Percentiles rank a stretch among this genome's conserved stretches.
Evolutionary conservation across 208 protist genomes (phyloP).

Genomic region (Leishmania tarentolae): DNA sequence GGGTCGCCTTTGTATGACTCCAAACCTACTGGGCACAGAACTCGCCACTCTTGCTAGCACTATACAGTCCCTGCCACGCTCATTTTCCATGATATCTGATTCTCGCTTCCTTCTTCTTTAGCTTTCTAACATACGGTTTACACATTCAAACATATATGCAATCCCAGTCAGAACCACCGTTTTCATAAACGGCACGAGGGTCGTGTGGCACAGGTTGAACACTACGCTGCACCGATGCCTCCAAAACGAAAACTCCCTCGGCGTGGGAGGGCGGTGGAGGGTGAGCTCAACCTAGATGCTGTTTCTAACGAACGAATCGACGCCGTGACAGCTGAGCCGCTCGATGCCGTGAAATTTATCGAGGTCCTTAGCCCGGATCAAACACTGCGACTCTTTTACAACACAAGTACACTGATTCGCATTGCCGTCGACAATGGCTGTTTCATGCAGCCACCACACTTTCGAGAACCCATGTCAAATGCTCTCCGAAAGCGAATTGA

Average conservation of each 20-base stretch:
- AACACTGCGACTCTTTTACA: conserved; percentile 82
- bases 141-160: not conserved
- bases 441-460: conserved; percentile 90
- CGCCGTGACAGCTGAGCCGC: conserved; percentile 74
- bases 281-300: conserved; percentile 54
- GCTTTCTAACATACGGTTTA: not conserved
- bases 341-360: conserved; percentile 54
- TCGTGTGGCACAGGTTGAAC: not conserved
- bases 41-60: not conserved
- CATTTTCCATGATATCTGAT: not conserved
- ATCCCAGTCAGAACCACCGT: not conserved
- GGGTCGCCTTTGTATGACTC: not conserved
- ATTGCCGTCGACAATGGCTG: conserved; percentile 76
- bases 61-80: not conserved
- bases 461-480: conserved; percentile 75
- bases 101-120: not conserved
- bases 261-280: conserved; percentile 14
- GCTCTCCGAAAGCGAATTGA: conserved; percentile 49
- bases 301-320: conserved; percentile 76
- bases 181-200: not conserved
- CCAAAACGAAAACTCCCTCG: conserved; percentile 48
- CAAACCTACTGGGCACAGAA: not conserved
- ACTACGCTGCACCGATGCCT: conserved; percentile 20
- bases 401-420: conserved; percentile 83
- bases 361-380: conserved; percentile 78